Evolutionary conservation across 768 basidiomycete genomes (phyloP).

Genomic region (Trametes cinnabarina): DNA sequence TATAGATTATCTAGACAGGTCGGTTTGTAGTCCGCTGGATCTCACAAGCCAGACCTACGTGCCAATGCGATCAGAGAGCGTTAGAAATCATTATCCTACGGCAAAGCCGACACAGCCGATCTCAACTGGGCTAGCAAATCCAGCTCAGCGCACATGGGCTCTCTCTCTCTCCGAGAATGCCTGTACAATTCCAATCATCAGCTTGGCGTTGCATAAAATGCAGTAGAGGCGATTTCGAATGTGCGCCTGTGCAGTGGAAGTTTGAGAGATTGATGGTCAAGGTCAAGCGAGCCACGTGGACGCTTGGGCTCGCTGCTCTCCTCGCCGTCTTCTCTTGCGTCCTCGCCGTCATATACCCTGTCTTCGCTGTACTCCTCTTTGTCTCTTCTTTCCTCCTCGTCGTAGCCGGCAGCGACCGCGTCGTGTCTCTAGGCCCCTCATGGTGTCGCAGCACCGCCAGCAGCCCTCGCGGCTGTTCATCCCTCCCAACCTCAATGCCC

Average conservation of each 20-base stretch:
- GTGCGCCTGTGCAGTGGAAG: background rate
- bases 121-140: too few species aligned
- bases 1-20: background rate
- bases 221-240: background rate
- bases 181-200: too few species aligned
- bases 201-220: too few species aligned
- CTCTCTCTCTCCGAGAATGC: too few species aligned
- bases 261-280: background rate
- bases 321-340: background rate
- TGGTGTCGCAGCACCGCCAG: slow-evolving; percentile 37
- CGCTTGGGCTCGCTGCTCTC: background rate
- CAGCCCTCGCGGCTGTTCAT: slow-evolving; percentile 57
- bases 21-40: too few species aligned
- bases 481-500: slow-evolving; percentile 50
- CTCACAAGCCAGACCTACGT: too few species aligned
- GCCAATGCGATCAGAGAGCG: too few species aligned
- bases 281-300: slow-evolving; percentile 5
- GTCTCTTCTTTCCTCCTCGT: background rate
- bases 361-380: background rate
- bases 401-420: background rate
- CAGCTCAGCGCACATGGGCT: too few species aligned
- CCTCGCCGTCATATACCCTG: slow-evolving; percentile 9
- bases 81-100: too few species aligned
- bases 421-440: background rate
- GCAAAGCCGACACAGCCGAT: too few species aligned